Base-by-base conservation (phyloP, 2,329 filamentous ascomycete genomes). In the Byssochlamys sp. region DNA sequence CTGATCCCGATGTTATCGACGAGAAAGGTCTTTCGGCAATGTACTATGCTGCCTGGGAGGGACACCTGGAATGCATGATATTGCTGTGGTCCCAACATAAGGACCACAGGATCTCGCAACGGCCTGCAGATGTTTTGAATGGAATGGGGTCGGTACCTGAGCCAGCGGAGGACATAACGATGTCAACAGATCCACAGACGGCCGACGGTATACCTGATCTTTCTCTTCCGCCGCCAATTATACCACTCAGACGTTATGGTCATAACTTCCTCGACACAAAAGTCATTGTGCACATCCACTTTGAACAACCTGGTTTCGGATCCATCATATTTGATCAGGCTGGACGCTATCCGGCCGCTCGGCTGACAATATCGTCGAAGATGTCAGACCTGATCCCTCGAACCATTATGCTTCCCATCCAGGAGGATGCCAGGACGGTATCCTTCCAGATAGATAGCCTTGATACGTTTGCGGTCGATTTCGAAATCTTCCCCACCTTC, bases 41-140 rank as follows among this genome's bases (percentile, higher is more conserved):
- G 86, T 99, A 99, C 73, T 99, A 99, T 73, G 94, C 94, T 12
- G 92, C 91, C 0, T 99, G 94, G 94, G 94, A 99, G 75, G 94
- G 94, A 0, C 90, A 97, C 69, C 76, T 97, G 56, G 88, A 92
- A 67, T 97, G 94, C 75, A 96, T 99, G 89, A 86, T 87, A 67
- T 80, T 96, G 6, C 82, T 99, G 31, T 78, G 78, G 71, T 72
- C 73, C n/a, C 70, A 69, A 54, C 66, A 68, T 2, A 60, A 59
- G 33, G 58, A 67, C 29, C 58, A 61, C 2, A 60, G 57, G 3
- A 45, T 65, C 7, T 45, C 67, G 11, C 67, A 68, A 51, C 67
- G 66, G 52, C 69, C 72, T 3, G 57, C 72, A 24, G 70, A 71
- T 56, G 62, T 71, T 28, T 61, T 75, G 54, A 72, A 71, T 59